Base-by-base conservation (phyloP, 2,329 filamentous ascomycete species). In the Aureobasidium zeae region DNA sequence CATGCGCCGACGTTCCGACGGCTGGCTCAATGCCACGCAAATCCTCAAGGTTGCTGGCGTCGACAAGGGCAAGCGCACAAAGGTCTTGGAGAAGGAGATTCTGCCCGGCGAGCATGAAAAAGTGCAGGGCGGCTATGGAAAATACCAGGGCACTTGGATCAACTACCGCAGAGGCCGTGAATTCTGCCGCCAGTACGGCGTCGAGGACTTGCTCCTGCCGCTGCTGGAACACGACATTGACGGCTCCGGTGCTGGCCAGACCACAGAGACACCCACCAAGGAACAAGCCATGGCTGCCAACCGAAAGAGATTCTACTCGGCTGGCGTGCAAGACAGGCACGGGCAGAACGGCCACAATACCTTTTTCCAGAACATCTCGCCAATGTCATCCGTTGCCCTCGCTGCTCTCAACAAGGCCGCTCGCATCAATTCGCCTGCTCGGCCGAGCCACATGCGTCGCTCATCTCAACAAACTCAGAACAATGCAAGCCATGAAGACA, bases 141-240 rank as follows among this genome's bases (percentile, higher is more conserved):
- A 96, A 69, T 98, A 98, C 58, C 91, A 98, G 68, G 91, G 91
- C 44, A 98, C 91, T 2, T 98, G 91, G 91, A 94, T 98, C 58
- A 86, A 83, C 57, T 96, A 94, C 58, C 83, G 89, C 37, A 79
- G 89, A 49, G 91, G 89, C 1, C 74, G 93, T 33, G 86, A 95
- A 58, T 89, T 98, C 55, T 96, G 91, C 63, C 79, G 83, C 30
- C 75, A 79, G 57, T 81, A 81, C 55, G 74, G 76, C 46, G 85
- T 91, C 22, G 83, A 89, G 60, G 84, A 89, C 51, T 56, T 86
- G 4, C 66, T 91, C 35, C 74, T 77, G 16, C 83, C 83, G 12
- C 71, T 91, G 4, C 65, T 91, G 43, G 86, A 83, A 20, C 86
- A 89, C 60, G 84, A 89, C 57, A 83, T 87, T 69, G 79, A 77